Base-by-base conservation (phyloP, 2,329 filamentous ascomycete species). In the Claviceps maximensis region DNA sequence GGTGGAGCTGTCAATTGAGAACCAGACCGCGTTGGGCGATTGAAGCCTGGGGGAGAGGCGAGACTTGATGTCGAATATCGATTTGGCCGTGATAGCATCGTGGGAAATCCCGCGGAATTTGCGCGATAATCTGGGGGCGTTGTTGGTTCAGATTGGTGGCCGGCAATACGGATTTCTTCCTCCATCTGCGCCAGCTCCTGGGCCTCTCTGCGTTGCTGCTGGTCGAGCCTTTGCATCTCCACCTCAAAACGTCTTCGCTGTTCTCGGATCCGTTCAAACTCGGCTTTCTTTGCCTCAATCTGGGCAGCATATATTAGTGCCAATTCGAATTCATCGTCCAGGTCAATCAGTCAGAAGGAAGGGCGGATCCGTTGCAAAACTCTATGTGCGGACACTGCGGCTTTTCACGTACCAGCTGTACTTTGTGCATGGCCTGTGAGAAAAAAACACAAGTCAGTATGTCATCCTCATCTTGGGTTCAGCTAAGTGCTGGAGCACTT, bases 101-200 rank as follows among this genome's bases (percentile, higher is more conserved):
- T 83, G 53, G 86, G 83, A 62, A 95, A 91, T 45, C 84, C 84
- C 56, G 80, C 74, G 8, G 54, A 42, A 54, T 72, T 82, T 58
- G 95, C 89, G 61, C 83, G 84, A 67, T 93, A 91, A 68, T 97
- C 93, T 33, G 93, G 93, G 23, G 93, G 93, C 23, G 93, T 98
- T 2, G 93, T 96, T 17, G 93, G 93, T 71, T 97, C 91, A 61
- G 88, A 95, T 65, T 94, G 87, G 62, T 90, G 86, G 52, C 87
- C 87, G 56, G 82, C 75, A 56, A 76, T 70, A 61, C 76, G 66
- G 54, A 76, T 75, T 54, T 94, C 77, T 60, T 89, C 84, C 62
- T 89, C 85, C 73, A 97, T 86, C 66, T 87, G 83, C 54, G 86
- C 82, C 62, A 95, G 83, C 65, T 95, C 89, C 61, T 86, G 80